phyloP scores from a whole-genome alignment of 2,329 filamentous ascomycete species.

The Pleoardoris graminearum region DNA sequence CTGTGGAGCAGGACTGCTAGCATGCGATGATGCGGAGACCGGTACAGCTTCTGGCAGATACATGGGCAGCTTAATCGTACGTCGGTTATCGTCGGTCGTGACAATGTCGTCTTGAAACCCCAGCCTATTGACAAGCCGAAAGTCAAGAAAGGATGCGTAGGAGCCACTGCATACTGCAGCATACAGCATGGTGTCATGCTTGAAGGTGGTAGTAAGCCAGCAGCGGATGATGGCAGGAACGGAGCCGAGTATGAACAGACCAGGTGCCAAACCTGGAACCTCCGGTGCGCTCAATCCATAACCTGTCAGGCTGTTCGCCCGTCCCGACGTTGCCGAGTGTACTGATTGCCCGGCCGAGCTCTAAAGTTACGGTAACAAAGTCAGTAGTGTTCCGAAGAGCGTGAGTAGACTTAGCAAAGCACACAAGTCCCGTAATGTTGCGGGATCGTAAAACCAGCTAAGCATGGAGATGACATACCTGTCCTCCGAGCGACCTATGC shows the following conservation, averaged over 20 bases:
- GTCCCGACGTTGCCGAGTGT: constrained; percentile 74
- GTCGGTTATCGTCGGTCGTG: constrained; percentile 65
- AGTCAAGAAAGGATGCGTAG: constrained; percentile 80
- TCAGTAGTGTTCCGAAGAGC: not conserved
- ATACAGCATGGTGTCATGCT: constrained; percentile 85
- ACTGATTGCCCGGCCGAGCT: constrained; percentile 88
- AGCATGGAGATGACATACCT: constrained; percentile 42
- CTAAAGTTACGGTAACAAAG: constrained; percentile 3
- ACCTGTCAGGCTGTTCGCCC: constrained; percentile 75
- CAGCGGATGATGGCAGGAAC: constrained; percentile 94
- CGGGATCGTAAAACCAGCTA: not conserved
- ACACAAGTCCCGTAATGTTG: not conserved
- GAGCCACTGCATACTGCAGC: constrained; percentile 92
- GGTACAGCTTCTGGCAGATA: constrained; percentile 91
- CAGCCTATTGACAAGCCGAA: constrained; percentile 73
- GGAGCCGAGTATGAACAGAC: constrained; percentile 81
- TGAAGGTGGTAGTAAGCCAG: constrained; percentile 90
- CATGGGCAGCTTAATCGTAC: constrained; percentile 75
- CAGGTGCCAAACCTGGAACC: constrained; percentile 75
- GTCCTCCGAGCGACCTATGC: constrained; percentile 92
- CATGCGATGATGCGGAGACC: constrained; percentile 72
- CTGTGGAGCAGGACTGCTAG: constrained; percentile 72
- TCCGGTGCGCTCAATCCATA: constrained; percentile 76
- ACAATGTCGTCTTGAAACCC: constrained; percentile 69
- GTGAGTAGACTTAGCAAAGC: not conserved